These are phyloP conservation scores for Athelia psychrophila DNA, from an alignment of 1,284 basidiomycete genomes.

Conservation along the genomic window DNA sequence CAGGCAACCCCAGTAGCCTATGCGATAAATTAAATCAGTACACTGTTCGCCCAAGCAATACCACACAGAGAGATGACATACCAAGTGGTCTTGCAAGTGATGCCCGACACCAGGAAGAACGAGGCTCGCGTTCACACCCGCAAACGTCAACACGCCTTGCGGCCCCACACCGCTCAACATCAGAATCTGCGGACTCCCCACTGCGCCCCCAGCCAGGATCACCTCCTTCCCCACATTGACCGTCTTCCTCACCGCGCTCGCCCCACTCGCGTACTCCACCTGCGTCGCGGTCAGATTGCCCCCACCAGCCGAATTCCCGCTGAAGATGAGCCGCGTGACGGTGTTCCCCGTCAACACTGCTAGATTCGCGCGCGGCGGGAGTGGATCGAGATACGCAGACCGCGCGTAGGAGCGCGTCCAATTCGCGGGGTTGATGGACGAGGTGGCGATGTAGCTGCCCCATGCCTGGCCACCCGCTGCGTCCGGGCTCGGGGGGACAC, in stretches of 20 bases:
- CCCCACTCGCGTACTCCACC: constrained; percentile 47
- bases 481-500: constrained; percentile 40
- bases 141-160: constrained; percentile 44
- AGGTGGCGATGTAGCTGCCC: constrained; percentile 59
- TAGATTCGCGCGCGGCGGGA: constrained; percentile 58
- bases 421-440: constrained; percentile 62
- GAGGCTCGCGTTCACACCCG: constrained; percentile 43
- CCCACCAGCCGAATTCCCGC: constrained; percentile 28
- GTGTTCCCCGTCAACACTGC: constrained; percentile 53
- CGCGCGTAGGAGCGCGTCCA: constrained; percentile 68
- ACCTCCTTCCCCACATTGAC: constrained; percentile 54
- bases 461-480: constrained; percentile 46
- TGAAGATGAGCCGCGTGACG: constrained; percentile 63
- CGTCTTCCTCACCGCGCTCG: constrained; percentile 28
- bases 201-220: constrained; percentile 58
- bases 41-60: constrained; percentile 1
- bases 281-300: constrained; percentile 50
- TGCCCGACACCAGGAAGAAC: constrained; percentile 75
- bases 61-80: too few relatives aligned
- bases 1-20: constrained; percentile 49
- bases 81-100: constrained; percentile 73
- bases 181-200: constrained; percentile 67
- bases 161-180: constrained; percentile 76
- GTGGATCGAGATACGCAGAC: constrained; percentile 67
- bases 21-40: constrained; percentile 8